Conservation (phyloP, 1,284 basidiomycete species). For the Ceratobasidium sp. region DNA sequence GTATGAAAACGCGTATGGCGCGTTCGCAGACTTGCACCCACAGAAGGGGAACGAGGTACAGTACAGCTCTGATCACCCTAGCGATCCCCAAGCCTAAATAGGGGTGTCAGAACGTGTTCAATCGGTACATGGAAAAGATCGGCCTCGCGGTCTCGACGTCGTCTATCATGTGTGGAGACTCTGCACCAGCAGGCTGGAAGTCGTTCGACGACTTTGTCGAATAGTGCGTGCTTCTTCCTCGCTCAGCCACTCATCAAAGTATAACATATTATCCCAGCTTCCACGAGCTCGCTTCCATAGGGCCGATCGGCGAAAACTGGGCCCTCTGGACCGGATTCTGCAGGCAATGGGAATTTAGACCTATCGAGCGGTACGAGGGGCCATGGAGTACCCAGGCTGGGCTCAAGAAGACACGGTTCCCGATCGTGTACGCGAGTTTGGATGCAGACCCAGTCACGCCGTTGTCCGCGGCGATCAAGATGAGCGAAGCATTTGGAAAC, state of each 20-base stretch:
- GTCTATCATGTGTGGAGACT: constrained; percentile 38
- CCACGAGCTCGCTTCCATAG: constrained; percentile 47
- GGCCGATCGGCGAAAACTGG: constrained; percentile 45
- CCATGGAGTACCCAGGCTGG: constrained; percentile 45
- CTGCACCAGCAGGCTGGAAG: constrained; percentile 25
- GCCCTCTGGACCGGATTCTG: constrained; percentile 42
- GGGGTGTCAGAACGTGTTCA: constrained; percentile 16
- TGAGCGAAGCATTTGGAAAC: constrained; percentile 46
- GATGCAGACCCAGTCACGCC: constrained; percentile 48
- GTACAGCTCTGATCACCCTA: neutral
- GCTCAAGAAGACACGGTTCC: constrained; percentile 46
- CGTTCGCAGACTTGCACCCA: neutral
- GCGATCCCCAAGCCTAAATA: neutral
- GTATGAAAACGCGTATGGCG: constrained; percentile 11
- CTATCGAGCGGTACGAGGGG: constrained; percentile 46
- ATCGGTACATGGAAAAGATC: constrained; percentile 20
- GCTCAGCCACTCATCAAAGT: neutral
- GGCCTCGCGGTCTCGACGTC: constrained; percentile 5
- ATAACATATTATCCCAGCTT: neutral
- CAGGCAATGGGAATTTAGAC: constrained; percentile 45
- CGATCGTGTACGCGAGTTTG: constrained; percentile 46
- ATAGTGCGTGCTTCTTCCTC: constrained; percentile 7
- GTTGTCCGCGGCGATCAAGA: constrained; percentile 43
- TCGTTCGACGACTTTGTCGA: constrained; percentile 41
- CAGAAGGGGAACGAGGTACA: constrained; percentile 12